phyloP scores from a whole-genome alignment of 2,329 filamentous ascomycete genomes.

The Alternaria brassicae region DNA sequence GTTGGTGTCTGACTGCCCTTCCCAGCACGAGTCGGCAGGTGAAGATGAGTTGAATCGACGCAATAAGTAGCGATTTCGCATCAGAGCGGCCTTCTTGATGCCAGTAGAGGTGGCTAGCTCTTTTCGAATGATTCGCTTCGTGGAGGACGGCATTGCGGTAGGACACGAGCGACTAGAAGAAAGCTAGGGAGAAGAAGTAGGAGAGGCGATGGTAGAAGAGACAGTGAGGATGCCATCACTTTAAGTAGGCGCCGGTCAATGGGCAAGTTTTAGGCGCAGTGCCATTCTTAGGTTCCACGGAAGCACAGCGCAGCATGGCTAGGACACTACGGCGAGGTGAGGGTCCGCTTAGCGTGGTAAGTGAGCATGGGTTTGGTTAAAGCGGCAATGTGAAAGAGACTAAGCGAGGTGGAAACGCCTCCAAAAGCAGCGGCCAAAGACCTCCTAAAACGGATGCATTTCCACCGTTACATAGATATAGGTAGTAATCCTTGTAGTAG shows the following conservation, averaged over 20 bases:
- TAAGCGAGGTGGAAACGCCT: constrained; percentile 6
- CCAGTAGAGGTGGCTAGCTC: constrained; percentile 1
- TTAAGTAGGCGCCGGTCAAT: constrained; percentile 13
- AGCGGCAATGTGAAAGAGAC: constrained; percentile 5
- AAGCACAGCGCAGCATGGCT: not conserved
- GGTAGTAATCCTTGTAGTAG: too few species aligned
- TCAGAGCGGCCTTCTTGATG: not conserved
- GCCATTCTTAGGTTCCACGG: constrained; percentile 4
- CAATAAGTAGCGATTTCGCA: constrained; percentile 8
- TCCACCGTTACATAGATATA: constrained; percentile 2
- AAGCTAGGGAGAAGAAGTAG: constrained; percentile 1
- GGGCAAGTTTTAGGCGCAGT: constrained; percentile 6
- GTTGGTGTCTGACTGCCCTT: constrained; percentile 9
- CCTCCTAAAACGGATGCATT: not conserved
- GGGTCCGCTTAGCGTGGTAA: not conserved
- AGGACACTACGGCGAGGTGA: constrained; percentile 2
- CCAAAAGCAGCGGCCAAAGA: constrained; percentile 5
- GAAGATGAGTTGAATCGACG: constrained; percentile 5
- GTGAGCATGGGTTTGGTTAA: constrained; percentile 10
- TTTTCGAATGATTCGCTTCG: constrained; percentile 6
- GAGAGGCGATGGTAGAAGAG: constrained; percentile 4
- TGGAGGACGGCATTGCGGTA: constrained; percentile 5
- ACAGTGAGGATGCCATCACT: constrained; percentile 14
- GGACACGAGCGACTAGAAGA: not conserved
- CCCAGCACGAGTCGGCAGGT: constrained; percentile 4